A percentile compares a stretch with the other conserved stretches of the same genome.
phyloP scores from a whole-genome alignment of 371 early-diverging fungal species.

The Mortierella sp. region DNA sequence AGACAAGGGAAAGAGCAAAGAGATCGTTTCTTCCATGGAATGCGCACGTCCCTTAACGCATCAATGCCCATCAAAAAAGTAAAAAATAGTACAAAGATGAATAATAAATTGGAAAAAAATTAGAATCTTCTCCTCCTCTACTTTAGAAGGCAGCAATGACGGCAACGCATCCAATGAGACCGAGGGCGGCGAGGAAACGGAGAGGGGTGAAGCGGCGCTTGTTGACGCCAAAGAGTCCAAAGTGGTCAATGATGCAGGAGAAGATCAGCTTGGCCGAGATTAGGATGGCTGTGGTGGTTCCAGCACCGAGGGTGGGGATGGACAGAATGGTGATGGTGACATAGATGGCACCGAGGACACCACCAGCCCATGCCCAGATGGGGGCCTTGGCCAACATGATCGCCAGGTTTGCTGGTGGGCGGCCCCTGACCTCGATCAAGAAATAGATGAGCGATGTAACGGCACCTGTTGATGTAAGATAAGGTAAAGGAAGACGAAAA shows the following conservation, averaged over 20 bases:
- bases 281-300: slow-evolving; percentile 60
- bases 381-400: slow-evolving; percentile 28
- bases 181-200: slow-evolving; percentile 63
- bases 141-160: slow-evolving; percentile 58
- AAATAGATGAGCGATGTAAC: slow-evolving; percentile 31
- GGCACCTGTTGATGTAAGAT: slow-evolving; percentile 24
- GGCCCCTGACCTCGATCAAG: slow-evolving; percentile 36
- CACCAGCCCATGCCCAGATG: slow-evolving; percentile 58
- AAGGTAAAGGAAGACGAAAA: no score
- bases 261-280: slow-evolving; percentile 62
- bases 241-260: slow-evolving; percentile 64
- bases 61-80: slow-evolving; percentile 6
- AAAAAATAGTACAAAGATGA: slow-evolving; percentile 3
- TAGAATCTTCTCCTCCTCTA: neutral
- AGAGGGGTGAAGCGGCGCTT: slow-evolving; percentile 54
- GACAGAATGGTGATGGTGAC: slow-evolving; percentile 63
- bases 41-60: slow-evolving; percentile 1
- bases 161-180: slow-evolving; percentile 62
- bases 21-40: neutral
- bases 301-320: slow-evolving; percentile 63
- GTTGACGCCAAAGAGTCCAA: slow-evolving; percentile 56
- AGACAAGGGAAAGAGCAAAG: neutral
- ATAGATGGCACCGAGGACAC: slow-evolving; percentile 61
- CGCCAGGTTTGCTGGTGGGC: slow-evolving; percentile 32
- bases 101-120: neutral